Evolutionary conservation across 1,139 yeast species (phyloP), one percentile per base, ranked within the genome.

Genomic region (Martiniozyma asiatica): DNA sequence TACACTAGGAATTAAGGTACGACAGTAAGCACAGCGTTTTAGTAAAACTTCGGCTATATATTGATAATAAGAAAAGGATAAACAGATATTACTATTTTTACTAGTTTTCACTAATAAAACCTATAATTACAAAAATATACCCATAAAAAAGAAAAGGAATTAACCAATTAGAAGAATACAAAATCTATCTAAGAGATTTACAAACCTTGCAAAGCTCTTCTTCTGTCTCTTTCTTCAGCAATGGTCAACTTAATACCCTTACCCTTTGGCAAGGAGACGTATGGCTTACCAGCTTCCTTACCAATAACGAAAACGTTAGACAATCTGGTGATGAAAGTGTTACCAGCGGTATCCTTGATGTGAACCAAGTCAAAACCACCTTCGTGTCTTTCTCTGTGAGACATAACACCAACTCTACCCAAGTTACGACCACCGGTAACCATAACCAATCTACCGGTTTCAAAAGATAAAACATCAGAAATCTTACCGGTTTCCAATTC

Each of bases 361-460:
- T 87, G 97, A 55, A 87, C 96, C 65, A 87, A 79, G 67, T 87
- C 97, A 74, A 89, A 87, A 64, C 97, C 97, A 65, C 98, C 98
- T 64, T 87, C 95, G 76, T 87, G 98, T 71, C 81, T 84, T 73
- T 87, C 98, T 70, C 93, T 80, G 92, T 87, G 95, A 53, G 79
- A 73, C 63, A 87, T 85, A 52, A 82, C 85, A 79, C 98, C 98
- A 61, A 85, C 87, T 70, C 98, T 81, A 63, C 98, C 98, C 93
- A 87, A 77, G 80, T 84, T 85, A 70, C 95, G 89, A 71, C 97
- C 97, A 72, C 97, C 97, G 50, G 96, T 87, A 63, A 81, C 92
- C 92, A 85, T 87, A 50, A 79, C 95, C 61, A 84, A 72, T 67
- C 74, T 82, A 65, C 97, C 97, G 56, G 89, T 73, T 63, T 84